Evolutionary conservation across 169 alveolate species (phyloP).

Genomic region (Plasmodium gonderi): DNA sequence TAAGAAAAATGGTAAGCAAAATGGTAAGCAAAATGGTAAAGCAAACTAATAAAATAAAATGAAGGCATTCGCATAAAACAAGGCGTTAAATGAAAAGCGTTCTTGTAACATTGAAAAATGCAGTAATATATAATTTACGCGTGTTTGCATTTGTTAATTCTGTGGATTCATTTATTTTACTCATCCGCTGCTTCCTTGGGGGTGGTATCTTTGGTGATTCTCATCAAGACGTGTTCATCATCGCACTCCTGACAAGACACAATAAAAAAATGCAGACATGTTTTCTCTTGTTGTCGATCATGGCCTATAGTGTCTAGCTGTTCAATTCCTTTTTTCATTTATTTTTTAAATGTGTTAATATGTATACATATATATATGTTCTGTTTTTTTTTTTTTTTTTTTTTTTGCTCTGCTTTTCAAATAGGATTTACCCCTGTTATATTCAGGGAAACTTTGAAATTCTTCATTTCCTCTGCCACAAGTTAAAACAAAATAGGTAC

Average conservation of each 20-base stretch:
- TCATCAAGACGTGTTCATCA: conserved; percentile 19
- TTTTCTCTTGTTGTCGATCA: neutral
- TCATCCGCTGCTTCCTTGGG: conserved; percentile 68
- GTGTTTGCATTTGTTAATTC: neutral
- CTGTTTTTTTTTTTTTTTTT: conserved; percentile 7
- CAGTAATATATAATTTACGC: neutral
- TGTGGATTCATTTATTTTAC: conserved; percentile 12
- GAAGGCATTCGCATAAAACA: too few relatives aligned
- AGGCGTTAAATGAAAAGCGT: too few relatives aligned
- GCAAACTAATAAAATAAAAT: too few relatives aligned
- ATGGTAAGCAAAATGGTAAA: too few relatives aligned
- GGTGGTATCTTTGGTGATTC: conserved; percentile 7
- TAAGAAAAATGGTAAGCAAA: too few relatives aligned
- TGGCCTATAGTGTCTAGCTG: neutral
- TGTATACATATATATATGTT: neutral
- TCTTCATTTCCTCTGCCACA: conserved; percentile 25
- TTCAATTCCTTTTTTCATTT: neutral
- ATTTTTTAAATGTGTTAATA: neutral
- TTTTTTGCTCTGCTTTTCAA: neutral
- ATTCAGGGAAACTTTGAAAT: conserved; percentile 26
- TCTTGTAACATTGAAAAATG: neutral
- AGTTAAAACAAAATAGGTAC: neutral
- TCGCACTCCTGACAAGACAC: conserved; percentile 41
- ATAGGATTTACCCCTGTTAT: conserved; percentile 28
- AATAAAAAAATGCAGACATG: neutral